A percentile compares a stretch with the other conserved stretches of the same genome.
Evolutionary conservation across 1,284 basidiomycete species (phyloP).

Genomic region (Apiotrichum laibachii): DNA sequence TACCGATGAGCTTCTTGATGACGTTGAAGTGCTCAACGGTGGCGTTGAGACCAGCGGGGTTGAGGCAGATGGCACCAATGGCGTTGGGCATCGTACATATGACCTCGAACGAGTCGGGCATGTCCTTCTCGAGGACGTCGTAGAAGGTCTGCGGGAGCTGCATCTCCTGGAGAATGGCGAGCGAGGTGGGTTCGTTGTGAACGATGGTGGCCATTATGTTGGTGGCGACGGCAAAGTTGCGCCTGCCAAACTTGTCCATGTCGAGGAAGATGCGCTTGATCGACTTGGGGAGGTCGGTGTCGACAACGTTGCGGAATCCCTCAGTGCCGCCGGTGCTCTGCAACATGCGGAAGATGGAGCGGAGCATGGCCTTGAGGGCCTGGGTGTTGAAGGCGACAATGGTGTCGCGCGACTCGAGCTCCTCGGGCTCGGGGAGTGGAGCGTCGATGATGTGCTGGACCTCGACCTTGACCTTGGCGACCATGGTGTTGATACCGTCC

Average conservation of each 20-base stretch:
- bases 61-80: slow-evolving; percentile 94
- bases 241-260: slow-evolving; percentile 78
- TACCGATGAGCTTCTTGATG: slow-evolving; percentile 81
- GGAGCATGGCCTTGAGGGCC: slow-evolving; percentile 79
- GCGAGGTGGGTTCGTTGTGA: slow-evolving; percentile 96
- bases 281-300: slow-evolving; percentile 80
- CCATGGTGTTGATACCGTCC: slow-evolving; percentile 79
- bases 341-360: slow-evolving; percentile 95
- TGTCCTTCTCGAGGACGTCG: slow-evolving; percentile 72
- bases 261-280: slow-evolving; percentile 85
- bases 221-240: slow-evolving; percentile 61
- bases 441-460: slow-evolving; percentile 7
- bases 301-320: slow-evolving; percentile 89
- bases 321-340: slow-evolving; percentile 90
- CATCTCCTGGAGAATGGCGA: slow-evolving; percentile 87
- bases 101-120: slow-evolving; percentile 86
- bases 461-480: slow-evolving; percentile 72
- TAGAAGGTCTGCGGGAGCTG: slow-evolving; percentile 88
- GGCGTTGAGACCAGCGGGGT: slow-evolving; percentile 81
- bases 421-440: slow-evolving; percentile 9
- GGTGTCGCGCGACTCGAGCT: slow-evolving; percentile 20
- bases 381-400: slow-evolving; percentile 29
- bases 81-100: slow-evolving; percentile 91
- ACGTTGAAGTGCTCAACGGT: slow-evolving; percentile 72
- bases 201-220: slow-evolving; percentile 98